Evolutionary conservation across 1,139 yeast species (phyloP), one percentile per base, ranked within the genome.

Genomic region (Yamadazyma diospyri): DNA sequence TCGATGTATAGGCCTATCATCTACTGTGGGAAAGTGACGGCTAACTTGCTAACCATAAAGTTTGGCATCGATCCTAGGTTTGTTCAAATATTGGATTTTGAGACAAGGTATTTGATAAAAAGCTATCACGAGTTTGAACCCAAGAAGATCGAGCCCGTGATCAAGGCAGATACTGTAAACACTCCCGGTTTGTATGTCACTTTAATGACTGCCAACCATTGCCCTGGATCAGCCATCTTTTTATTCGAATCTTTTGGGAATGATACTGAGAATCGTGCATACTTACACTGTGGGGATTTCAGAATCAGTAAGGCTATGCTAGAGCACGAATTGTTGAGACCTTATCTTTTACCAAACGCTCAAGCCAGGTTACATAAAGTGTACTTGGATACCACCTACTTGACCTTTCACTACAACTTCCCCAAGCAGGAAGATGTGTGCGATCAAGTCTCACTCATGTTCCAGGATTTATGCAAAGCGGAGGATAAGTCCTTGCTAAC

Each of bases 251-350:
- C 81, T 0, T 49, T 55, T 15, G 47, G 57, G 10, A n/a, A 40
- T 15, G 51, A 53, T 29, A 53, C 57, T 1, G 37, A 33, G 19
- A 46, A 43, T 33, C 48, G 64, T 29, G 55, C 63, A 23, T 64
- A 75, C 1, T 57, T 92, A 23, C 98, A 92, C 53, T 88, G 97
- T 36, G 98, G 97, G 4, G 98, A 92, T 55, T 92, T 89, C 48
- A 62, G 98, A 36, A 89, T 88, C 9, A 72, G 72, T 41, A 53
- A 54, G 27, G 49, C 53, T n/a, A 67, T 73, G 62, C 48, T 76
- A 31, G 37, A 50, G 23, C 61, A 63, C 40, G 58, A 69, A 9
- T 27, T 57, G 17, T 45, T 64, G 33, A 35, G 36, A 18, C 55
- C 55, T 34, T 62, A 61, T 35, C 57, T 79, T 11, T 40, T 42